Evolutionary conservation across 495 filamentous ascomycete genomes (phyloP).

Genomic region (Pyronema domesticum): DNA sequence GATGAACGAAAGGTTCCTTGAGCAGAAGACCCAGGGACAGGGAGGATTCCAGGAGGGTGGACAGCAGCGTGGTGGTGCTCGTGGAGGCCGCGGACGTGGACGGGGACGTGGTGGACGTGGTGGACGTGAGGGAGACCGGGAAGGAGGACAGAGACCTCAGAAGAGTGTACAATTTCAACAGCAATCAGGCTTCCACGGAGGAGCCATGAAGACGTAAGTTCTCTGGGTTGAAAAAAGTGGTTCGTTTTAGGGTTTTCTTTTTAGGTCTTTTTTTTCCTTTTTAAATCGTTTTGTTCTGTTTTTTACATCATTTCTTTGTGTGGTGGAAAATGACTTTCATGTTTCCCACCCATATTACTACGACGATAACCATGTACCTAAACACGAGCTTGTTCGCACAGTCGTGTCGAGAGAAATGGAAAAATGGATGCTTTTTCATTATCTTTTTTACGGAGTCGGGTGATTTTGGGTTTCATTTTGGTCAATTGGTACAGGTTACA

Average conservation of each 20-base stretch:
- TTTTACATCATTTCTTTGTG: constrained; percentile 12
- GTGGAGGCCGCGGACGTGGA: constrained; percentile 47
- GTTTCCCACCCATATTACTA: not conserved
- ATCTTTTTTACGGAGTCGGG: not conserved
- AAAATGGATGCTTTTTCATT: constrained; percentile 4
- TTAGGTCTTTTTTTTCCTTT: constrained; percentile 8
- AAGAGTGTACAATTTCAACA: constrained; percentile 25
- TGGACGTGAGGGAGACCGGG: constrained; percentile 11
- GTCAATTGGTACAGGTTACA: not conserved
- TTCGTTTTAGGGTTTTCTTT: constrained; percentile 12
- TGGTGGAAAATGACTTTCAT: not conserved
- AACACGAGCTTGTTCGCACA: constrained; percentile 18
- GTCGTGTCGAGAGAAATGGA: constrained; percentile 24
- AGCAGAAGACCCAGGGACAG: constrained; percentile 90
- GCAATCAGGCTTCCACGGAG: constrained; percentile 25
- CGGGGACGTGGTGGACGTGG: constrained; percentile 39
- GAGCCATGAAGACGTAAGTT: constrained; percentile 24
- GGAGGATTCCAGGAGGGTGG: constrained; percentile 86
- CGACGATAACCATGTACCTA: constrained; percentile 18
- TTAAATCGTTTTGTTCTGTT: constrained; percentile 8
- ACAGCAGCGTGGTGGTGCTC: constrained; percentile 54
- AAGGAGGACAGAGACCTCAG: constrained; percentile 10
- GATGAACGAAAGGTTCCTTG: constrained; percentile 87
- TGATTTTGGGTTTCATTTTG: not conserved
- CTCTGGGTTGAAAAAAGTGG: not conserved